phyloP scores from a whole-genome alignment of 75 land plant genomes.

The Pinus albicaulis region DNA sequence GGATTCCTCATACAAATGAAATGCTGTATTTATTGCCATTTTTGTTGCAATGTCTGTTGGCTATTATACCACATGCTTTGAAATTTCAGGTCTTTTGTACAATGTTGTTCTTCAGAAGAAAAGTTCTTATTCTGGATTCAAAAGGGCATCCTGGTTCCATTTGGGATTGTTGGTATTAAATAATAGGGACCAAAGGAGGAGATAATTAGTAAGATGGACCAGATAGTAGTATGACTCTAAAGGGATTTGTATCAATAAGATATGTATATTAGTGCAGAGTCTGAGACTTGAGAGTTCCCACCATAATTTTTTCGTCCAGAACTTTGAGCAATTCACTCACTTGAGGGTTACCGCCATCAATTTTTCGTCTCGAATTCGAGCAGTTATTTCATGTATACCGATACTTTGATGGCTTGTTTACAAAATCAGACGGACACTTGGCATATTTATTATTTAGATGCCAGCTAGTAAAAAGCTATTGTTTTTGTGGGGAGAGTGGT shows the following conservation, averaged over 20 bases:
- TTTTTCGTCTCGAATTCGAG: too few relatives aligned
- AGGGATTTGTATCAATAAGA: neutral
- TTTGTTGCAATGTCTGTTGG: neutral
- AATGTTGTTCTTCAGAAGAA: neutral
- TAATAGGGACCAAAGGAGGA: neutral
- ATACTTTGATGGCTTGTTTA: neutral
- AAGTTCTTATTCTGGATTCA: neutral
- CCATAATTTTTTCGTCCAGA: neutral
- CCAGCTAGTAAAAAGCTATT: neutral
- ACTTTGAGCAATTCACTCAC: neutral
- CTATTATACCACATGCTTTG: too few relatives aligned
- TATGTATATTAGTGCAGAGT: neutral
- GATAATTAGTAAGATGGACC: neutral
- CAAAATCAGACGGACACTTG: neutral
- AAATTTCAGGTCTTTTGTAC: neutral
- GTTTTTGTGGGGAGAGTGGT: neutral
- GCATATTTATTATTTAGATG: neutral
- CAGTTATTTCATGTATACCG: neutral
- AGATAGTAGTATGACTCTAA: neutral
- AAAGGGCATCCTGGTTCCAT: neutral
- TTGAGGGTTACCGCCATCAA: too few relatives aligned
- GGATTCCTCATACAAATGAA: neutral
- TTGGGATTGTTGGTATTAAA: neutral
- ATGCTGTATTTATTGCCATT: neutral
- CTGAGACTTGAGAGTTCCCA: neutral